A percentile compares a stretch with the other conserved stretches of the same genome.
Evolutionary conservation across 1,139 yeast species (phyloP).

Genomic region (Pneumocystis murina): DNA sequence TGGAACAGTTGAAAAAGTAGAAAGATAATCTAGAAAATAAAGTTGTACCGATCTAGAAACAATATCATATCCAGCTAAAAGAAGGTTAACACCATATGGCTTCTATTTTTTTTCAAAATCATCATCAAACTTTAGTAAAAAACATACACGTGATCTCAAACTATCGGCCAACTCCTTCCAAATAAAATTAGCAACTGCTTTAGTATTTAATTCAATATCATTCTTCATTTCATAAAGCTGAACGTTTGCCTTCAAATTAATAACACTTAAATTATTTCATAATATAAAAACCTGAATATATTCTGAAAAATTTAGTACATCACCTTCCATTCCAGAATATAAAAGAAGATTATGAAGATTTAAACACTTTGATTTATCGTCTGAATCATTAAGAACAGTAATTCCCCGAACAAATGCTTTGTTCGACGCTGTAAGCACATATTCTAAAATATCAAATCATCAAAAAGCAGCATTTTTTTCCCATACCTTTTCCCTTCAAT

Average conservation of each 20-base stretch:
- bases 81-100: slow-evolving; percentile 85
- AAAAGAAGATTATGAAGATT: slow-evolving; percentile 74
- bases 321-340: slow-evolving; percentile 92
- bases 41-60: slow-evolving; percentile 50
- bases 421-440: slow-evolving; percentile 48
- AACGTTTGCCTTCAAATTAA: slow-evolving; percentile 55
- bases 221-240: slow-evolving; percentile 81
- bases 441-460: slow-evolving; percentile 7
- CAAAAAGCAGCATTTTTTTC: background rate
- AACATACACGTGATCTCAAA: slow-evolving; percentile 51
- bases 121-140: background rate
- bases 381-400: slow-evolving; percentile 67
- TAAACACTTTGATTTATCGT: slow-evolving; percentile 71
- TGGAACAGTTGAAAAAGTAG: slow-evolving; percentile 80
- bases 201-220: slow-evolving; percentile 62
- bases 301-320: slow-evolving; percentile 32
- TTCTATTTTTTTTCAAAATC: slow-evolving; percentile 29
- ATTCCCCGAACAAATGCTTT: slow-evolving; percentile 91
- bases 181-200: slow-evolving; percentile 76
- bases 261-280: slow-evolving; percentile 3
- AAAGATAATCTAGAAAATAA: slow-evolving; percentile 87
- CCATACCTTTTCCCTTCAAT: background rate
- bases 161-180: slow-evolving; percentile 80
- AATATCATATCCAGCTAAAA: slow-evolving; percentile 71
- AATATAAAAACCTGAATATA: slow-evolving; percentile 3